phyloP scores from a whole-genome alignment of 2,329 filamentous ascomycete genomes.

The Fusarium secorum region DNA sequence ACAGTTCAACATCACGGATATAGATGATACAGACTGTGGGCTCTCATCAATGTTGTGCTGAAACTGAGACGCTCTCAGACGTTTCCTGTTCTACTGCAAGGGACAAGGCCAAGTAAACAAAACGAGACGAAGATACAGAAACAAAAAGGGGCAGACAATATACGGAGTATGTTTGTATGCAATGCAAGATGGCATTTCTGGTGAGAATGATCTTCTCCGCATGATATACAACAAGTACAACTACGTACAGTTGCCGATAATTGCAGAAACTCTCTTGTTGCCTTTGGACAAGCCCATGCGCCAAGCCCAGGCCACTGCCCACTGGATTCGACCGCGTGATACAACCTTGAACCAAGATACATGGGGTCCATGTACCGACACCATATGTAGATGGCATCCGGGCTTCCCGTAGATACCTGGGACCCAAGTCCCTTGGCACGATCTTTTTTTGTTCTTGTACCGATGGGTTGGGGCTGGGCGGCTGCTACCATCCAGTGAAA shows the following conservation, averaged over 20 bases:
- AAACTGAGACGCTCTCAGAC: slow-evolving; percentile 26
- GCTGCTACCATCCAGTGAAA: slow-evolving; percentile 19
- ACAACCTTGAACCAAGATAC: slow-evolving; percentile 3
- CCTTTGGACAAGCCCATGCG: slow-evolving; percentile 9
- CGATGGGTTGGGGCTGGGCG: slow-evolving; percentile 13
- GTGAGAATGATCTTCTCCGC: slow-evolving; percentile 4
- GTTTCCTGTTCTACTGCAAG: neutral
- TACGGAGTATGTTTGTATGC: neutral
- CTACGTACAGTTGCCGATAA: neutral
- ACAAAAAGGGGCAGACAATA: neutral
- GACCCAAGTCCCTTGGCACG: neutral
- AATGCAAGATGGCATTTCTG: slow-evolving; percentile 1
- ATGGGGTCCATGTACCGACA: neutral
- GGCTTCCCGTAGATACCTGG: slow-evolving; percentile 9
- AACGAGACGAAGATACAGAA: slow-evolving; percentile 5
- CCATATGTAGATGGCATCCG: neutral
- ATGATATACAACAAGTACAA: neutral
- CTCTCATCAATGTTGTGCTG: slow-evolving; percentile 5
- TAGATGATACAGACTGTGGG: neutral
- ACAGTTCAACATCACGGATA: neutral
- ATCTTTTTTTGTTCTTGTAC: slow-evolving; percentile 20
- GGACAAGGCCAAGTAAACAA: slow-evolving; percentile 9
- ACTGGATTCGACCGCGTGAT: slow-evolving; percentile 19
- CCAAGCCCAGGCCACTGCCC: slow-evolving; percentile 20
- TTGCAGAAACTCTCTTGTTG: neutral